phyloP scores from a whole-genome alignment of 257 asterid genomes.

The Solanum peruvianum region DNA sequence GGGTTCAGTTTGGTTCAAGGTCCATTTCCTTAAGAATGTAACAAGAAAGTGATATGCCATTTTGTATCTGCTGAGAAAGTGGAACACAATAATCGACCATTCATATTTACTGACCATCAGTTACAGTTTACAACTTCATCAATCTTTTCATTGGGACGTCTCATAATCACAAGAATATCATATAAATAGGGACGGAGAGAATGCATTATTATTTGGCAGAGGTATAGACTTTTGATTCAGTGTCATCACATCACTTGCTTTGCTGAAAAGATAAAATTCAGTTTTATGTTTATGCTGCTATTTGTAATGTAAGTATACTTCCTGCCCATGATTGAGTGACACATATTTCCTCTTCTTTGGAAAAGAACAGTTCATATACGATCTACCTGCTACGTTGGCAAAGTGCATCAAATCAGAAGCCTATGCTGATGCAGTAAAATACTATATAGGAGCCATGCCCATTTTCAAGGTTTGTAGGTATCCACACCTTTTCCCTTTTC shows the following conservation, averaged over 20 bases:
- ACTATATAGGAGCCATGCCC: slow-evolving; percentile 90
- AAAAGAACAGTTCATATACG: slow-evolving; percentile 89
- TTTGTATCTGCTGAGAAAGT: not conserved
- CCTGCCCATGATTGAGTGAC: slow-evolving; percentile 23
- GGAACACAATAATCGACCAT: not conserved
- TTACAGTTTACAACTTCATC: not conserved
- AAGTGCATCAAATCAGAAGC: slow-evolving; percentile 93
- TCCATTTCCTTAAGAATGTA: not conserved
- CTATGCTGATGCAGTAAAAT: slow-evolving; percentile 93
- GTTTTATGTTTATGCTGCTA: not conserved
- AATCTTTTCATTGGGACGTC: not conserved
- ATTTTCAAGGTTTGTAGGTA: slow-evolving; percentile 61
- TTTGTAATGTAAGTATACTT: not conserved
- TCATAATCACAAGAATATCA: not conserved
- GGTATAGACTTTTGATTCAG: not conserved
- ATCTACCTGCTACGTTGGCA: slow-evolving; percentile 79
- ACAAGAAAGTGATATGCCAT: not conserved
- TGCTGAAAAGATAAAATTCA: not conserved
- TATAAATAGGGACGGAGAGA: not conserved
- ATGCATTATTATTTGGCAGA: not conserved
- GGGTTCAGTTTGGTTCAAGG: not conserved
- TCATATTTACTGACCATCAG: not conserved
- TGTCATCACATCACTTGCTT: not conserved
- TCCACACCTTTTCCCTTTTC: not conserved
- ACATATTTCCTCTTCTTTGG: slow-evolving; percentile 22